Percentiles rank a stretch among this genome's conserved stretches.
These are phyloP conservation scores for Tetracentron sinense DNA, from an alignment of 164 flowering plant species.

Conservation along the genomic window DNA sequence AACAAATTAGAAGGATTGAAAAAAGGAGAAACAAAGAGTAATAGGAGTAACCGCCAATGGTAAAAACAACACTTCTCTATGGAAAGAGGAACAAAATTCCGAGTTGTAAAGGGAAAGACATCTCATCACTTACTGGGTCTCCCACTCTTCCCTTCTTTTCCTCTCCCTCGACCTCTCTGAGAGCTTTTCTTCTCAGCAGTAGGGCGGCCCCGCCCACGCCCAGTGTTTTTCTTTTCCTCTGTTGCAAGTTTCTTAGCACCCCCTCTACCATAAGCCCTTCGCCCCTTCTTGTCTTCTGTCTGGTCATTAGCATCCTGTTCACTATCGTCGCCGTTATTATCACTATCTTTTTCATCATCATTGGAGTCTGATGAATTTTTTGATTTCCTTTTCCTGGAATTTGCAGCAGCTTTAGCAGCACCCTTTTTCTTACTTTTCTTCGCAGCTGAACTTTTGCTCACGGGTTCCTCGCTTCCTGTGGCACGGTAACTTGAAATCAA, in stretches of 20 bases:
- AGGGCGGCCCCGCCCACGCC: conserved; percentile 64
- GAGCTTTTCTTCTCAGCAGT: conserved; percentile 28
- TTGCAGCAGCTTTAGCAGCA: conserved; percentile 37
- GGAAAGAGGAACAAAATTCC: conserved; percentile 9
- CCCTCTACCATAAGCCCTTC: conserved; percentile 49
- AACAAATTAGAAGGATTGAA: background rate
- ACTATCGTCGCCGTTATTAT: conserved; percentile 20
- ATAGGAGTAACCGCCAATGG: background rate
- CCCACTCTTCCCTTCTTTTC: conserved; percentile 54
- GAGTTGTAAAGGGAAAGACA: background rate
- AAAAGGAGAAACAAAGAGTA: background rate
- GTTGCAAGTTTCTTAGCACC: conserved; percentile 29
- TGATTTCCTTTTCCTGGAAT: conserved; percentile 64
- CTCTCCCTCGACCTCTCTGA: conserved; percentile 21
- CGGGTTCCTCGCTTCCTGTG: conserved; percentile 41
- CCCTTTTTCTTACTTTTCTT: conserved; percentile 36
- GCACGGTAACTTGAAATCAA: background rate
- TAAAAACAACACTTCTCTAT: background rate
- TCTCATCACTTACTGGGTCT: conserved; percentile 48
- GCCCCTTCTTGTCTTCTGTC: conserved; percentile 19
- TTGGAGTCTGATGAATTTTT: conserved; percentile 57
- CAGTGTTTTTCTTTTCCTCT: conserved; percentile 28
- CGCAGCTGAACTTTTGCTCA: conserved; percentile 15
- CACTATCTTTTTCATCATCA: conserved; percentile 38
- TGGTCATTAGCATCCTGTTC: conserved; percentile 48